Evolutionary conservation across 495 filamentous ascomycete species (phyloP).

Genomic region (Hypoxylon fuscum): DNA sequence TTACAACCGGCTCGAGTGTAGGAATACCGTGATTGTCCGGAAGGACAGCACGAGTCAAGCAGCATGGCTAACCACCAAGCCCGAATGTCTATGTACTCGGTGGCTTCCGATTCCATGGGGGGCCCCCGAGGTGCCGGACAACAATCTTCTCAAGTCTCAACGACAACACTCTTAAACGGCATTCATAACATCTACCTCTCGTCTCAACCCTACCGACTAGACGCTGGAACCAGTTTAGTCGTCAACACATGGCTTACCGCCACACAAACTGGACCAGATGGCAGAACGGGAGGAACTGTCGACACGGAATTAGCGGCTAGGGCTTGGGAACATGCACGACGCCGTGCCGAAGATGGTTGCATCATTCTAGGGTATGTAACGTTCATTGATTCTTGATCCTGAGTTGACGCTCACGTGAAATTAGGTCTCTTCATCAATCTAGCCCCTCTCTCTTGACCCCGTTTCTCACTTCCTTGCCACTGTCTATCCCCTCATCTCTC

Average conservation of each 20-base stretch:
- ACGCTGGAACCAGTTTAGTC: constrained; percentile 90
- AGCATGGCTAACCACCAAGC: constrained; percentile 71
- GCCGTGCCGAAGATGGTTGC: constrained; percentile 94
- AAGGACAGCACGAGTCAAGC: constrained; percentile 45
- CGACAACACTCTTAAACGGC: constrained; percentile 89
- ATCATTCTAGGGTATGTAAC: constrained; percentile 79
- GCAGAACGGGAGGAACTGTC: constrained; percentile 75
- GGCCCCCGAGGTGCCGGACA: constrained; percentile 68
- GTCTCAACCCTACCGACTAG: constrained; percentile 79
- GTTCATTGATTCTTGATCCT: constrained; percentile 1
- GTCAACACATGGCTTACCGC: constrained; percentile 96
- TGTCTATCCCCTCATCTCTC: constrained; percentile 75
- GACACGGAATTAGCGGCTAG: constrained; percentile 80
- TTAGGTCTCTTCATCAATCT: constrained; percentile 85
- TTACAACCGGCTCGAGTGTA: constrained; percentile 8
- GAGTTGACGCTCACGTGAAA: constrained; percentile 22
- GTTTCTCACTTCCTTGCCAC: constrained; percentile 81
- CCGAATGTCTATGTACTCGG: constrained; percentile 89
- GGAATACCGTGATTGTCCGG: constrained; percentile 47
- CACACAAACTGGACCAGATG: constrained; percentile 69
- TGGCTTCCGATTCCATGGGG: constrained; percentile 68
- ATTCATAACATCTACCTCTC: constrained; percentile 90
- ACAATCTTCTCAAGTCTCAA: constrained; percentile 83
- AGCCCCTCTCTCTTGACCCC: constrained; percentile 85
- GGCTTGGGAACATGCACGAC: constrained; percentile 96